Evolutionary conservation across 768 basidiomycete genomes (phyloP).

Genomic region (Pholiota conissans): DNA sequence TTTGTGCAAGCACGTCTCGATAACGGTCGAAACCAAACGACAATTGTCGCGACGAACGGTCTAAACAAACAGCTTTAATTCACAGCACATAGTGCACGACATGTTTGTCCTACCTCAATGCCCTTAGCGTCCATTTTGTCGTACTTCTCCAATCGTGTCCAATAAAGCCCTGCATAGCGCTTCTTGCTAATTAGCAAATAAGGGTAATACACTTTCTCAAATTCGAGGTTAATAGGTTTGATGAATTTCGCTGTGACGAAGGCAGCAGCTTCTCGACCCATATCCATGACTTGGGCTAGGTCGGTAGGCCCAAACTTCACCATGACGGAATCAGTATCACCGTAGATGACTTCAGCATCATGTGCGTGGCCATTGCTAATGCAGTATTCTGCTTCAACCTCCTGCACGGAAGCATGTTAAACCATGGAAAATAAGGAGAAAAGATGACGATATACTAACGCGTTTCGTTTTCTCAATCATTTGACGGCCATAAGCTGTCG

Average conservation of each 20-base stretch:
- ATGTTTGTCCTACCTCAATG: conserved; percentile 72
- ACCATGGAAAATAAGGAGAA: background rate
- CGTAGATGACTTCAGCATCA: conserved; percentile 95
- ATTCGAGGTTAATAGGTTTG: conserved; percentile 97
- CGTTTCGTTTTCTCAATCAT: conserved; percentile 99
- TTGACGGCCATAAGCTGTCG: conserved; percentile 94
- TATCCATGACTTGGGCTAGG: conserved; percentile 81
- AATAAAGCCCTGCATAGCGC: conserved; percentile 96
- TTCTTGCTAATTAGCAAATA: conserved; percentile 99
- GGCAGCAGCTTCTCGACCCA: conserved; percentile 94
- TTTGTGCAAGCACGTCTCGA: conserved; percentile 97
- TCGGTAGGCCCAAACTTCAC: conserved; percentile 93
- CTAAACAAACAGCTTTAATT: conserved; percentile 37
- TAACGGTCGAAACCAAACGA: conserved; percentile 96
- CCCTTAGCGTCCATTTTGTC: conserved; percentile 99
- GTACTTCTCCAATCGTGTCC: conserved; percentile 93
- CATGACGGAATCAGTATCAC: conserved; percentile 99
- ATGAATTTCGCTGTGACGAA: conserved; percentile 90
- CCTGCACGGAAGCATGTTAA: conserved; percentile 37
- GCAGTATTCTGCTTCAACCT: conserved; percentile 88
- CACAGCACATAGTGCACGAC: background rate
- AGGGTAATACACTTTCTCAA: conserved; percentile 99
- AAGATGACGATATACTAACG: conserved; percentile 38
- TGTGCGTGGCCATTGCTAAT: conserved; percentile 82
- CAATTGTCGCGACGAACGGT: conserved; percentile 99